Conservation (phyloP, 2,329 filamentous ascomycete genomes). For the Neophaeococcomyces mojaviensis region DNA sequence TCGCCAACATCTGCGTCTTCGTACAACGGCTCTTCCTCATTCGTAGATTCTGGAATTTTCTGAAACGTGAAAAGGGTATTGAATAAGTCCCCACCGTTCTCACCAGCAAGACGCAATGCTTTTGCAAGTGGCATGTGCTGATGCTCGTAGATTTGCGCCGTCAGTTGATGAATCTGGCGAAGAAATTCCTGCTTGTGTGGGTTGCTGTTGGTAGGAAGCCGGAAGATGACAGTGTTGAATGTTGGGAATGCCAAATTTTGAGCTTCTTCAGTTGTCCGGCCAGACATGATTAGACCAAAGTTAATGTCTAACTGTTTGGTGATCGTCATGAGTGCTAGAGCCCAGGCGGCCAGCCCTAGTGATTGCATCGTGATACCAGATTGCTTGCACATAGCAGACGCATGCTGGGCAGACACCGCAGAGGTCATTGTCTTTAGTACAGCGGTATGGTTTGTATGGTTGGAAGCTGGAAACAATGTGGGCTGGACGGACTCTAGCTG, state of each 20-base stretch:
- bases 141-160: slow-evolving; percentile 58
- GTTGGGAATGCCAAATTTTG: slow-evolving; percentile 71
- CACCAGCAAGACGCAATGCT: slow-evolving; percentile 49
- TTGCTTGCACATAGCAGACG: slow-evolving; percentile 45
- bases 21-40: slow-evolving; percentile 40
- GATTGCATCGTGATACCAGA: slow-evolving; percentile 67
- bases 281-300: slow-evolving; percentile 77
- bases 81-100: slow-evolving; percentile 39
- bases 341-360: slow-evolving; percentile 69
- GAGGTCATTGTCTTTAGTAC: neutral
- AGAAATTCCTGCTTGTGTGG: slow-evolving; percentile 55
- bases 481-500: neutral
- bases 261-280: slow-evolving; percentile 65
- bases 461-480: neutral
- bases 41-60: slow-evolving; percentile 37
- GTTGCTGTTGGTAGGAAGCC: slow-evolving; percentile 62
- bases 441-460: neutral
- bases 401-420: neutral
- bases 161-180: slow-evolving; percentile 63
- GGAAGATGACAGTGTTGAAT: slow-evolving; percentile 81
- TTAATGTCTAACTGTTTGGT: slow-evolving; percentile 62
- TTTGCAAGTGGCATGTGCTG: slow-evolving; percentile 72
- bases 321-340: slow-evolving; percentile 58
- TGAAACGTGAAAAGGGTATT: slow-evolving; percentile 62
- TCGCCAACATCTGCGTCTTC: slow-evolving; percentile 45